These are phyloP conservation scores for Camelina laxa DNA, from an alignment of 345 rosid species.

Conservation along the genomic window DNA sequence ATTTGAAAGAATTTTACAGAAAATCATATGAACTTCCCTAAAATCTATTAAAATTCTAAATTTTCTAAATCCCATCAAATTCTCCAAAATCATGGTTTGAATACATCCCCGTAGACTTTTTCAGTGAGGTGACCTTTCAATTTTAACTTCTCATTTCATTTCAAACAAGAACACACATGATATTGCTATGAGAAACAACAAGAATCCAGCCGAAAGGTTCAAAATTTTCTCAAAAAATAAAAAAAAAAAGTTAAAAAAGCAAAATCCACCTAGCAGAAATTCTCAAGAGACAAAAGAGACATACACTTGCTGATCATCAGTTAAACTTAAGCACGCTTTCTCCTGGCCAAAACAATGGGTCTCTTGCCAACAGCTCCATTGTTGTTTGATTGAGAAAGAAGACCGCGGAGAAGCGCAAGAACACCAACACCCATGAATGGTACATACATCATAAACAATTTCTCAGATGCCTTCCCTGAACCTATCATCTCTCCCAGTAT, in stretches of 20 bases:
- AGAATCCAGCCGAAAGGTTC: not conserved
- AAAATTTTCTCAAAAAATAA: not conserved
- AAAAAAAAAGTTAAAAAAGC: not conserved
- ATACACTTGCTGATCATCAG: not conserved
- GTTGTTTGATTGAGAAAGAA: conserved; percentile 41
- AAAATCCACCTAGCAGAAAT: not conserved
- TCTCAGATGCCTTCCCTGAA: conserved; percentile 64
- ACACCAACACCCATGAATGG: conserved; percentile 65
- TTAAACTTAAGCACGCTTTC: conserved; percentile 59
- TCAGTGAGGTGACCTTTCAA: not conserved
- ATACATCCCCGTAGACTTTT: too few species aligned
- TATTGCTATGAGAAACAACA: not conserved
- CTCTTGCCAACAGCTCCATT: conserved; percentile 44
- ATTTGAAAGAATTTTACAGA: too few species aligned
- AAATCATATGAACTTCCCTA: too few species aligned
- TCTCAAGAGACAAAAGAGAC: not conserved
- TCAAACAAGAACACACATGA: conserved; percentile 23
- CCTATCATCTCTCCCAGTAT: conserved; percentile 61
- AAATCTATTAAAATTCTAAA: too few species aligned
- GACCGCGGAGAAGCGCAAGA: conserved; percentile 68
- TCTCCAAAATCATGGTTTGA: too few species aligned
- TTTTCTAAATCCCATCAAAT: too few species aligned
- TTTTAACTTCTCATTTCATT: conserved; percentile 16
- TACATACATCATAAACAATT: conserved; percentile 56
- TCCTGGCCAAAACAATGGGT: conserved; percentile 48